Evolutionary conservation across 2,329 filamentous ascomycete genomes (phyloP), one percentile per base, ranked within the genome.

Genomic region (Aspergillus sergii): DNA sequence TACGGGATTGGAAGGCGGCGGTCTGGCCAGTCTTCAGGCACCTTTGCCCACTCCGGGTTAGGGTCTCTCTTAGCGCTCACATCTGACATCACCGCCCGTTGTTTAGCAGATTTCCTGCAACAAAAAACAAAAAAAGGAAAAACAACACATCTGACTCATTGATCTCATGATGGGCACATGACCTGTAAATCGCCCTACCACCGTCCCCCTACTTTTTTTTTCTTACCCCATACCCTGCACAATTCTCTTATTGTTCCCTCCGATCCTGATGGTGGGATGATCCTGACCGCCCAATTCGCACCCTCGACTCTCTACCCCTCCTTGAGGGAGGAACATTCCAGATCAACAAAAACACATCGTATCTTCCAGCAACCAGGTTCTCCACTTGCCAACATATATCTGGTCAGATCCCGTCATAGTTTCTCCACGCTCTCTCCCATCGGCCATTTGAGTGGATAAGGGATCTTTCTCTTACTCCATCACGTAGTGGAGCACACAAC

Each of bases 331-430:
- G 51, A 55, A 55, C 55, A 57, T 57, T 46, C 41, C 39, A 34
- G 28, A 58, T 34, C 56, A 28, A 19, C 23, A 10, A 51, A n/a
- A 30, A 51, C 28, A 32, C 48, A 51, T 51, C 48, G 48, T 51
- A 23, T 28, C 46, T 50, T 50, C 46, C 46, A 50, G 23, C 46
- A 23, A 11, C 28, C 16, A 16, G 16, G 19, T n/a, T 21, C 58
- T 45, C 58, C 58, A 59, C 58, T 59, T 54, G 58, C 58, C 58
- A 59, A 32, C 58, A 54, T 59, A 30, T 53, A 41, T 54, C 48
- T 59, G 58, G 58, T 59, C 57, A 53, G 19, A 55, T 36, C 34
- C 48, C 48, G 48, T 59, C 58, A 59, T 59, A 41, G 34, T n/a
- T 50, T 54, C 58, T 59, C 58, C 58, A 59, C 48, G 58, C 11